Evolutionary conservation across 495 filamentous ascomycete genomes (phyloP).

Genomic region (Podospora sp.): DNA sequence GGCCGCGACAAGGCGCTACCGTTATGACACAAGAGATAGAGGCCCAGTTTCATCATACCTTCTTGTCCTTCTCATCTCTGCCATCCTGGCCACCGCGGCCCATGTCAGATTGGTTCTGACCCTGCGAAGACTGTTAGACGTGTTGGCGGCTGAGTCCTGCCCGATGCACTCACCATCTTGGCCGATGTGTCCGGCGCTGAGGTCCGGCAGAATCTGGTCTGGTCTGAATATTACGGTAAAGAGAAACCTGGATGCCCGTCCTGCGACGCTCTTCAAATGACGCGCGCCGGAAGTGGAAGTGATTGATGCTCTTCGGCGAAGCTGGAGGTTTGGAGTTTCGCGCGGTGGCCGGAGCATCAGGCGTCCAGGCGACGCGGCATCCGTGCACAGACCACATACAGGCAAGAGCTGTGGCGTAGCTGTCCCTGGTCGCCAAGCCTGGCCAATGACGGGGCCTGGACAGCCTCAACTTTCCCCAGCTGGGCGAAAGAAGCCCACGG

Average conservation of each 20-base stretch:
- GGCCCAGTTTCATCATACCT: conserved; percentile 58
- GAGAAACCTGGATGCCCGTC: neutral
- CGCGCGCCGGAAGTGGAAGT: neutral
- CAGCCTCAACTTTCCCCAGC: conserved; percentile 9
- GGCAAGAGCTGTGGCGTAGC: conserved; percentile 13
- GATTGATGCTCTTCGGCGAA: conserved; percentile 1
- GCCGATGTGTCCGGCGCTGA: neutral
- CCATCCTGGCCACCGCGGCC: conserved; percentile 75
- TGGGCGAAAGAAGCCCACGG: neutral
- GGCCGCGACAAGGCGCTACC: neutral
- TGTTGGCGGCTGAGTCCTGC: neutral
- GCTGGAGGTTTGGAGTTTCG: neutral
- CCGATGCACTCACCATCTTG: conserved; percentile 6
- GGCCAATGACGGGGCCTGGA: conserved; percentile 1
- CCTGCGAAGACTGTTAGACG: conserved; percentile 53
- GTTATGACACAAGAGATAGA: neutral
- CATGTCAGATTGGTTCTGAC: conserved; percentile 87
- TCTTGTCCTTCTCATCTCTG: conserved; percentile 89
- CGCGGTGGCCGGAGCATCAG: conserved; percentile 20
- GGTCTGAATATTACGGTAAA: neutral
- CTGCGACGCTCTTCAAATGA: neutral
- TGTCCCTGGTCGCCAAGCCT: neutral
- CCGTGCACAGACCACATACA: conserved; percentile 15
- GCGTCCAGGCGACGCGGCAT: conserved; percentile 31
- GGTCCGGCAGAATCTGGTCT: neutral